Evolutionary conservation across 2,329 filamentous ascomycete species (phyloP), one percentile per base, ranked within the genome.

Genomic region (Colletotrichum limetticola): DNA sequence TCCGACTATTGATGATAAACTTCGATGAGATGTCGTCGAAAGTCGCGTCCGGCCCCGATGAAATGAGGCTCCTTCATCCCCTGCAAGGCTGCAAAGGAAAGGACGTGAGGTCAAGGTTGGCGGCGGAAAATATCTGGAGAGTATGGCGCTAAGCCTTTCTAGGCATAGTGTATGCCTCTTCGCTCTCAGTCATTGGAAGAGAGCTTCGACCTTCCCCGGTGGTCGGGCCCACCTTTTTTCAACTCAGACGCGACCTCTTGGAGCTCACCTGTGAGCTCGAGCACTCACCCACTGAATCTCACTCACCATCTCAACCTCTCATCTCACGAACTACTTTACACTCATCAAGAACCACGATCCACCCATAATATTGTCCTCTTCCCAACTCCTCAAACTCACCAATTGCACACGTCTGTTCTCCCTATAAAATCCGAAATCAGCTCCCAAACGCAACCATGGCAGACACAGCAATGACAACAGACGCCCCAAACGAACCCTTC

Each of bases 401-500:
- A 30, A 8, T 26, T 4, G 26, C 26, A 26, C 26, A 26, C 26
- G 4, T 26, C 26, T 1, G 26, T 26, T 26, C 4, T 26, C 0
- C 26, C 26, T 26, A 26, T 26, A 5, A 12, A 32, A 35, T 35
- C 1, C 4, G 32, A 35, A 35, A 11, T 35, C 11, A 11, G 32
- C 32, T 49, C 30, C 11, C 49, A 22, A 16, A 26, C 26, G 26
- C 26, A 26, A 26, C 26, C 5, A 75, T 75, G 74, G 42, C 46
- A 26, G 74, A 74, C 63, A 55, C 69, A 37, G 24, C 71, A 32
- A 75, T 74, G 70, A 53, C 63, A 42, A 72, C 52, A 64, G 75
- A 78, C 16, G 67, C 79, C 32, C 68, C 79, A 35, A 84, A 86
- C 56, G 79, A 86, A 42, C 87, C 88, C n/a, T 93, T 95, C 76